A percentile compares a stretch with the other conserved stretches of the same genome.
Conservation (phyloP, 192 early-diverging fungal species). For the Gigaspora rosea region DNA sequence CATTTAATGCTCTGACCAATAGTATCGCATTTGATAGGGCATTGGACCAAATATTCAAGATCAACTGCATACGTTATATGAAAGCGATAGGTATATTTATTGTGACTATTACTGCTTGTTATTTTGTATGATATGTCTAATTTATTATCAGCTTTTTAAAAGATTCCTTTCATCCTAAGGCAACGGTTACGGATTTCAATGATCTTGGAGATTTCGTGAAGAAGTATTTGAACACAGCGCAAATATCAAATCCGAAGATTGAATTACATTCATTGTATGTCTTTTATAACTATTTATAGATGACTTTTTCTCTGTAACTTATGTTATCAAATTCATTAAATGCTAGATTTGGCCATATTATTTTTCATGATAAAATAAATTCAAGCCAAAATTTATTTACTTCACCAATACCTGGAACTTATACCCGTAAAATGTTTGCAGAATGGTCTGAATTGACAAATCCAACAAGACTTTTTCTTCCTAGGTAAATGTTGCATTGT, state of each 20-base stretch:
- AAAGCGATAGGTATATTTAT: slow-evolving; percentile 8
- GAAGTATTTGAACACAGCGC: background rate
- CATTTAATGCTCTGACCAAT: background rate
- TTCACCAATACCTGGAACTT: slow-evolving; percentile 6
- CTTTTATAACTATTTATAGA: background rate
- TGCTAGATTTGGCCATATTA: slow-evolving; percentile 12
- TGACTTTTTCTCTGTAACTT: background rate
- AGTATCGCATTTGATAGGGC: background rate
- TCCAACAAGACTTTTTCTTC: slow-evolving; percentile 10
- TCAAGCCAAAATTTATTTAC: slow-evolving; percentile 3
- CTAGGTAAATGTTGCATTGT: slow-evolving; percentile 3
- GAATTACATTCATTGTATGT: slow-evolving; percentile 11
- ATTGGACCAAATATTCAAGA: background rate
- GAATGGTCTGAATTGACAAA: background rate
- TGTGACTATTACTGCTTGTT: background rate
- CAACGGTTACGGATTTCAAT: background rate
- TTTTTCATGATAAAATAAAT: slow-evolving; percentile 10
- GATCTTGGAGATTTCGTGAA: background rate
- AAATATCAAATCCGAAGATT: background rate
- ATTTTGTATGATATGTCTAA: background rate
- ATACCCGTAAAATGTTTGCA: background rate
- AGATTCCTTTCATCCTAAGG: background rate
- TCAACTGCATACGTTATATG: background rate
- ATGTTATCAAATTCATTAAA: background rate
- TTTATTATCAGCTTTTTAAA: slow-evolving; percentile 5